Base-by-base conservation (phyloP, 495 filamentous ascomycete species). In the Recurvomyces mirabilis region DNA sequence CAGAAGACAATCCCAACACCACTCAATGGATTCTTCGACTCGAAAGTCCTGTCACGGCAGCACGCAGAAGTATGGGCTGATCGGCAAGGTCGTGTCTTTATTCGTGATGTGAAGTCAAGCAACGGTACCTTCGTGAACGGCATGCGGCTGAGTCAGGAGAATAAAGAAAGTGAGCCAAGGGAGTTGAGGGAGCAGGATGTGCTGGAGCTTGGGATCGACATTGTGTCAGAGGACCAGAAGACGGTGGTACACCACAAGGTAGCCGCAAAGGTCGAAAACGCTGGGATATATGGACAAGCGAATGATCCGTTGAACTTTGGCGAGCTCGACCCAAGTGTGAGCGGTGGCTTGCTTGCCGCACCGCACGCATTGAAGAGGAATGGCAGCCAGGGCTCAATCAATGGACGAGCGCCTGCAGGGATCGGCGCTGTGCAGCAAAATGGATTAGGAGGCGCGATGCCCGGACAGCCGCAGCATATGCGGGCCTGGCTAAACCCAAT, bases 61-160 rank as follows among this genome's bases (percentile, higher is more conserved):
- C 91, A 98, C 65, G 91, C 91, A 13, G 91, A 98, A 51, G 77
- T 96, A 14, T 98, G 86, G 85, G 89, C 89, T 18, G 87, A 95
- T 39, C 72, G 78, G 43, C 73, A 71, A 50, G 89, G 91, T 12
- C 93, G 91, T 57, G 78, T 98, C 41, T 96, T 79, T 78, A 96
- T 98, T 54, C 78, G 87, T 25, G 91, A 98, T 65, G 82, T 98
- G 51, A 96, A 94, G 61, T 96, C 91, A 3, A 96, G 91, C 2
- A 98, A 98, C 55, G 91, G 91, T 30, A 98, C 91, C 0, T 98
- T 98, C 62, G 88, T 98, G 41, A 98, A 95, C 47, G 87, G 85
- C n/a, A 72, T 78, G 14, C 77, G 91, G 19, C 60, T 98, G 38
- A 95, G 91, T 7, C 82, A 75, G 21, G 91, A 98, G 55, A 95